Conservation (phyloP, 345 rosid species). For the Populus ilicifolia region DNA sequence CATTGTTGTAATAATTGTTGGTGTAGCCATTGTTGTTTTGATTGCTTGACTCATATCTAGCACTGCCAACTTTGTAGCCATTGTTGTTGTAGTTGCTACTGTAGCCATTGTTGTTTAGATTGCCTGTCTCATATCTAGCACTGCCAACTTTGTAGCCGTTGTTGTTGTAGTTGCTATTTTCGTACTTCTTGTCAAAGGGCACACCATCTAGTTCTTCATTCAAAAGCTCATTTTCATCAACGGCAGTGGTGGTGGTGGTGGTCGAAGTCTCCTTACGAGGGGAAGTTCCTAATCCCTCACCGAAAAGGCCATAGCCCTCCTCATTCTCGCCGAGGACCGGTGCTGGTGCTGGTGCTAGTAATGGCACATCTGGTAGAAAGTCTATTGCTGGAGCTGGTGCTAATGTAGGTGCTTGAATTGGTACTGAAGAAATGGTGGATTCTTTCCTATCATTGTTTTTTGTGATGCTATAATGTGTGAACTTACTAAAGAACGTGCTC, state of each 20-base stretch:
- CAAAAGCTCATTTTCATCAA: constrained; percentile 21
- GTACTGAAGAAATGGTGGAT: constrained; percentile 2
- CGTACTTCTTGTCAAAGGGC: constrained; percentile 18
- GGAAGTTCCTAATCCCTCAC: constrained; percentile 36
- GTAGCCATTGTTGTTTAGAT: constrained; percentile 7
- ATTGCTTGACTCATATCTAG: neutral
- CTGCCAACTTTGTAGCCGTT: neutral
- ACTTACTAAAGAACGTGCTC: constrained; percentile 60
- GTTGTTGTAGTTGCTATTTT: constrained; percentile 19
- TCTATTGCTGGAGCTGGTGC: neutral
- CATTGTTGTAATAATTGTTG: constrained; percentile 10
- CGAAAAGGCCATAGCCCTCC: constrained; percentile 41
- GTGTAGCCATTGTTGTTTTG: constrained; percentile 11
- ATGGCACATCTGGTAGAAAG: neutral
- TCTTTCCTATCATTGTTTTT: neutral
- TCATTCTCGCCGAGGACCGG: constrained; percentile 15
- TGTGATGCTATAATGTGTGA: constrained; percentile 31
- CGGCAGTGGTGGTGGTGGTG: constrained; percentile 19
- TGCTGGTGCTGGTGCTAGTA: constrained; percentile 6
- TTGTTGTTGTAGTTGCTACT: constrained; percentile 7
- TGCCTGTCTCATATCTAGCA: constrained; percentile 1
- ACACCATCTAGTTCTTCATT: constrained; percentile 39
- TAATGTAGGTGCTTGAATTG: constrained; percentile 6
- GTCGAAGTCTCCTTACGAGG: constrained; percentile 34
- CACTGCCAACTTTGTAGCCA: constrained; percentile 1